Evolutionary conservation across 148 eudicot genomes (phyloP).

Genomic region (Camellia sinensis): DNA sequence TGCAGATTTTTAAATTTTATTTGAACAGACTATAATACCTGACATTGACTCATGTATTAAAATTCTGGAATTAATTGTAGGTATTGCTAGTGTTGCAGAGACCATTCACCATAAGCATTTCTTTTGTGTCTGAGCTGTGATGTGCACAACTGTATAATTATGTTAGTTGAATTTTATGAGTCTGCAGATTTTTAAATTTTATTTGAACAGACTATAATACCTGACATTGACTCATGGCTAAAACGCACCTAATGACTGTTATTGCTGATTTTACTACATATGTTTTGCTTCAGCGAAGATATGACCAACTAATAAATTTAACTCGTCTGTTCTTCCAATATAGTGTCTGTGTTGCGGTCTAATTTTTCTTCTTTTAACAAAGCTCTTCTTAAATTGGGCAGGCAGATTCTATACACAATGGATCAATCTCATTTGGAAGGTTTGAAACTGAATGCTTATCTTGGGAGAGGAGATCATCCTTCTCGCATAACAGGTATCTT

Average conservation of each 20-base stretch:
- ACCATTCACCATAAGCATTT: background rate
- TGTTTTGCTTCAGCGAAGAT: background rate
- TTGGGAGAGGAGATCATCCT: slow-evolving; percentile 84
- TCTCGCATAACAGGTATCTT: slow-evolving; percentile 70
- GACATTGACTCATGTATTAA: background rate
- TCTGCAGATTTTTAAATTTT: background rate
- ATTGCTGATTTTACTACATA: background rate
- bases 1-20: background rate
- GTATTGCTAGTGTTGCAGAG: background rate
- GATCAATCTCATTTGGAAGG: slow-evolving; percentile 80
- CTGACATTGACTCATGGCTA: background rate
- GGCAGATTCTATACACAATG: slow-evolving; percentile 63
- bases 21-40: too few relatives aligned
- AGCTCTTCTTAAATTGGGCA: slow-evolving; percentile 21
- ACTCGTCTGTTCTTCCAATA: background rate
- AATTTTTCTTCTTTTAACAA: background rate
- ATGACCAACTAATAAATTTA: background rate
- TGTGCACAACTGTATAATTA: background rate
- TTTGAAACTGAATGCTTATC: slow-evolving; percentile 62
- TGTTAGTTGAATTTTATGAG: background rate
- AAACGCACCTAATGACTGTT: background rate
- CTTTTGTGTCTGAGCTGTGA: too few relatives aligned
- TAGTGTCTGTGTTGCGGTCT: background rate
- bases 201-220: too few relatives aligned
- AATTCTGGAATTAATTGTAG: background rate